These are phyloP conservation scores for Beauveria sp. DNA, from an alignment of 2,329 filamentous ascomycete genomes.

Conservation along the genomic window DNA sequence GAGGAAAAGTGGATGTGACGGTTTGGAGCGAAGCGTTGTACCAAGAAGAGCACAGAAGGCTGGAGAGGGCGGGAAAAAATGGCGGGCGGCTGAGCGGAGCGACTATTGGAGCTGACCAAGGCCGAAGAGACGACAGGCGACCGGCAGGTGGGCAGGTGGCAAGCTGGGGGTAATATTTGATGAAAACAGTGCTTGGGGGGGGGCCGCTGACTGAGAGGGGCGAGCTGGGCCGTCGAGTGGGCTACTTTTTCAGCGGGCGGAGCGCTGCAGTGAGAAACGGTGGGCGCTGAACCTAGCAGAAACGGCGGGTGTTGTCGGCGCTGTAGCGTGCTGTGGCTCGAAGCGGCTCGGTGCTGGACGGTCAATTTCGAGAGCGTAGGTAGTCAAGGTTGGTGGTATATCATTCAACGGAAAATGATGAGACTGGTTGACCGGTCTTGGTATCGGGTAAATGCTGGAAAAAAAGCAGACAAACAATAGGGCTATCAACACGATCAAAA, in stretches of 20 bases:
- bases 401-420: neutral
- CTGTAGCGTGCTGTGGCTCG: neutral
- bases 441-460: neutral
- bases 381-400: neutral
- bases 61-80: neutral
- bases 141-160: neutral
- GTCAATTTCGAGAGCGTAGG: neutral
- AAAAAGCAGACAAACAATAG: neutral
- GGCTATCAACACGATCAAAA: neutral
- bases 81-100: neutral
- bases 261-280: neutral
- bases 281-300: neutral
- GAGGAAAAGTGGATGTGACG: conserved; percentile 9
- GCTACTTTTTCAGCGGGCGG: neutral
- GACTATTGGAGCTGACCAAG: conserved; percentile 3
- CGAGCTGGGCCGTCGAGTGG: neutral
- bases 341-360: no score
- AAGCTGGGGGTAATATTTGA: neutral
- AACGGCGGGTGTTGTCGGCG: neutral
- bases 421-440: no score
- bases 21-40: neutral
- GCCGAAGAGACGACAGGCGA: neutral
- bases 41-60: neutral
- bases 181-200: no score
- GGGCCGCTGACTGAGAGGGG: no score